phyloP scores from a whole-genome alignment of 805 yeast species.

The Kuraishia piskuri region DNA sequence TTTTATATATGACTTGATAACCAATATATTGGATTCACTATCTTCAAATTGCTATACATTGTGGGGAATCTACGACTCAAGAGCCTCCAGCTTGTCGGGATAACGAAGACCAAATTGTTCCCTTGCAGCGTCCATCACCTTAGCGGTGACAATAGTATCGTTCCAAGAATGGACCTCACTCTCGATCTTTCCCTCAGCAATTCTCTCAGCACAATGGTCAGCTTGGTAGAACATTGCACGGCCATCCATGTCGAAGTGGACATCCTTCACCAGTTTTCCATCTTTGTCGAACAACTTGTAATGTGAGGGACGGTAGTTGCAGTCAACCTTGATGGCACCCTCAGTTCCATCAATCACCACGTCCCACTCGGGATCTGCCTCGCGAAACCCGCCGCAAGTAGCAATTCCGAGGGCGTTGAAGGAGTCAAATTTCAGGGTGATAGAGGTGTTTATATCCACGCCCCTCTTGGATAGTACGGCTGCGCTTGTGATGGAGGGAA shows the following conservation, averaged over 20 bases:
- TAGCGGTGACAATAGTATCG: constrained; percentile 37
- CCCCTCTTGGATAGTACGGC: constrained; percentile 25
- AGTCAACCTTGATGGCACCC: constrained; percentile 12
- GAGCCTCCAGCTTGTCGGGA: constrained; percentile 16
- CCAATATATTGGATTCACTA: background rate
- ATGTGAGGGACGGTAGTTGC: constrained; percentile 11
- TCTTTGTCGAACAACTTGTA: constrained; percentile 24
- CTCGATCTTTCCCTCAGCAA: constrained; percentile 28
- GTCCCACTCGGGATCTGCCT: background rate
- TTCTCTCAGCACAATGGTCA: constrained; percentile 39
- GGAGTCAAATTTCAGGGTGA: constrained; percentile 25
- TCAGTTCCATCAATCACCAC: constrained; percentile 12
- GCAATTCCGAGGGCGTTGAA: constrained; percentile 30
- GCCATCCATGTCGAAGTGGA: constrained; percentile 23
- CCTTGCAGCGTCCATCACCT: constrained; percentile 36
- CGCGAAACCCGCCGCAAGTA: constrained; percentile 15
- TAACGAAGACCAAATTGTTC: constrained; percentile 31
- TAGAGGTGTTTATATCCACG: constrained; percentile 32
- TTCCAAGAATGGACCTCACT: constrained; percentile 25
- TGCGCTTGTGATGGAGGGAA: constrained; percentile 20
- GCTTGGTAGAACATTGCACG: constrained; percentile 49
- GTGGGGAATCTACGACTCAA: background rate
- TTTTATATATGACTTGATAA: constrained; percentile 8
- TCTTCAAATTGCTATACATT: too few relatives aligned
- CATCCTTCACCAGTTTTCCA: constrained; percentile 9